Percentiles rank a stretch among this genome's conserved stretches.
Evolutionary conservation across 2,329 filamentous ascomycete species (phyloP).

Genomic region (Beauveria rudraprayagi): DNA sequence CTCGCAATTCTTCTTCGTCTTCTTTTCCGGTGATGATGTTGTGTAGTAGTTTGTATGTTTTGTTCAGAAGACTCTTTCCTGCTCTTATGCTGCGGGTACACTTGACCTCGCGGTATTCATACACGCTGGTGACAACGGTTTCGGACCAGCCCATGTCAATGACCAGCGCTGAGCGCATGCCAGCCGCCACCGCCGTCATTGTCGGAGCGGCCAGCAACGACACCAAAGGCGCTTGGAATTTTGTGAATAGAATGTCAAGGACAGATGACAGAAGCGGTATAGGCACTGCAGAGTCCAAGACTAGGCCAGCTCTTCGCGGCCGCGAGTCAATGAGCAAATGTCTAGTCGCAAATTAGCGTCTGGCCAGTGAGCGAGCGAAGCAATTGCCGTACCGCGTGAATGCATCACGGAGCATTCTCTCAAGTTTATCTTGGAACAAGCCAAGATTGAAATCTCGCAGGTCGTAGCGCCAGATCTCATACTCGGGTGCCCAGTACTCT

Average conservation of each 20-base stretch:
- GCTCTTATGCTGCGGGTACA: slow-evolving; percentile 64
- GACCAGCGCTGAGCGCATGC: slow-evolving; percentile 76
- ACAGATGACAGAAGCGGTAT: slow-evolving; percentile 68
- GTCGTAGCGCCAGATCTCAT: slow-evolving; percentile 75
- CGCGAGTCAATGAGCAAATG: slow-evolving; percentile 66
- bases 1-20: slow-evolving; percentile 20
- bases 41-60: slow-evolving; percentile 57
- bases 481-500: slow-evolving; percentile 51
- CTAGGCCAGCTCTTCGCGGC: slow-evolving; percentile 63
- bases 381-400: slow-evolving; percentile 64
- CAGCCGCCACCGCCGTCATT: slow-evolving; percentile 68
- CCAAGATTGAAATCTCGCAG: slow-evolving; percentile 65
- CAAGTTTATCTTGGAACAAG: slow-evolving; percentile 78
- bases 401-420: slow-evolving; percentile 70
- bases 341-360: slow-evolving; percentile 27
- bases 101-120: slow-evolving; percentile 79
- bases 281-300: slow-evolving; percentile 70
- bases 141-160: slow-evolving; percentile 92
- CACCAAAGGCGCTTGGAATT: slow-evolving; percentile 71
- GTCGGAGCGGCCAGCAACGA: slow-evolving; percentile 73
- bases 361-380: not conserved
- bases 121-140: slow-evolving; percentile 76
- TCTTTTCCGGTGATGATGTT: slow-evolving; percentile 21
- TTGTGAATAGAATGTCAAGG: slow-evolving; percentile 70
- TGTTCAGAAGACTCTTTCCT: slow-evolving; percentile 61